These are phyloP conservation scores for Solanum clarkiae DNA, from an alignment of 257 asterid genomes.

Conservation along the genomic window DNA sequence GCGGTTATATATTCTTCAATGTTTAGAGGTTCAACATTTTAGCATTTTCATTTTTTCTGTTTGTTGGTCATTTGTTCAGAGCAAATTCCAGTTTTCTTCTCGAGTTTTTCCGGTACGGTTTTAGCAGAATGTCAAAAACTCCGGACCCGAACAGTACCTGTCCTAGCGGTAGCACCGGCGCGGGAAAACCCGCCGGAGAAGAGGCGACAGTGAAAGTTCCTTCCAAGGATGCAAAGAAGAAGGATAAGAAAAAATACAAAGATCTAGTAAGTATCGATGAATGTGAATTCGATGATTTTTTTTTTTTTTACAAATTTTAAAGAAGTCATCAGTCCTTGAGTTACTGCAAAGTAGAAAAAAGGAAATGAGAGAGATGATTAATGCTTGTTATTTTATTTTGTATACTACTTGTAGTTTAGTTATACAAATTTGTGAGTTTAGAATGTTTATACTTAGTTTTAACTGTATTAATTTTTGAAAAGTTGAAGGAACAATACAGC, in stretches of 20 bases:
- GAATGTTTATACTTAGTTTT: background rate
- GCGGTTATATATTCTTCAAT: background rate
- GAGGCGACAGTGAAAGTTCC: slow-evolving; percentile 46
- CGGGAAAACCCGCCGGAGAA: slow-evolving; percentile 17
- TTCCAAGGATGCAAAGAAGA: slow-evolving; percentile 64
- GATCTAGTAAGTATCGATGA: slow-evolving; percentile 55
- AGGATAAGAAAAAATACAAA: slow-evolving; percentile 82
- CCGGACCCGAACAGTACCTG: slow-evolving; percentile 31
- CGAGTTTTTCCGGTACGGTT: slow-evolving; percentile 8
- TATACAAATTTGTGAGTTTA: background rate
- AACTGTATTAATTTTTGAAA: background rate
- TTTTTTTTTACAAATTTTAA: background rate
- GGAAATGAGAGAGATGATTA: background rate
- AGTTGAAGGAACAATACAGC: background rate
- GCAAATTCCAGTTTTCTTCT: background rate
- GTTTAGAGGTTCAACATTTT: background rate
- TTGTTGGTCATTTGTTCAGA: background rate
- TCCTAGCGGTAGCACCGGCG: slow-evolving; percentile 23
- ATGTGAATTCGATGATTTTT: background rate
- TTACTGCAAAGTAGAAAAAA: background rate
- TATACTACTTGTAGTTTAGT: background rate
- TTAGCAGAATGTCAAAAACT: slow-evolving; percentile 1
- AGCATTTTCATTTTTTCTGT: background rate
- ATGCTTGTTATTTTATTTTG: background rate
- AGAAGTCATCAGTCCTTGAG: background rate